phyloP scores from a whole-genome alignment of 257 asterid genomes.

The Solanum tarapatanum region DNA sequence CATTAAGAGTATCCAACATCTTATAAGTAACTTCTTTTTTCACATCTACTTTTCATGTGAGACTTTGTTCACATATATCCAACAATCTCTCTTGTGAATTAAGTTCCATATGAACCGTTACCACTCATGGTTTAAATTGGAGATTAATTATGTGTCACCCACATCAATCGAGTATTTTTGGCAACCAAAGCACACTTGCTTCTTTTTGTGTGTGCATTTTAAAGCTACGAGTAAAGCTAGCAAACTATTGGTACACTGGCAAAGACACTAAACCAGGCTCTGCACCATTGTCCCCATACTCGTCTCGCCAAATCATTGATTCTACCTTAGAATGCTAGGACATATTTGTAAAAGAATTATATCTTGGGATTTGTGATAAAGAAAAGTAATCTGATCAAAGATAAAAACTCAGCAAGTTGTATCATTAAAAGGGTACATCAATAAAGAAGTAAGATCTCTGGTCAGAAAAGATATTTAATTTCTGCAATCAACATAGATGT shows the following conservation, averaged over 20 bases:
- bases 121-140: not conserved
- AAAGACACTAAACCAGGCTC: not conserved
- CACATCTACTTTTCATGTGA: not conserved
- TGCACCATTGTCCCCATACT: not conserved
- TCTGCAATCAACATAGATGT: not conserved
- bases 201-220: not conserved
- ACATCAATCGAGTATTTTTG: not conserved
- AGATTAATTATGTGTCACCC: not conserved
- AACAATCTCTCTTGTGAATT: not conserved
- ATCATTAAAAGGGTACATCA: not conserved
- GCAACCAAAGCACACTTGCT: not conserved
- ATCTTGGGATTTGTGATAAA: not conserved
- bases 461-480: not conserved
- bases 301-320: not conserved
- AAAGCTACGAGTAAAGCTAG: not conserved
- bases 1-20: not conserved
- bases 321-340: not conserved
- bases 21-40: not conserved
- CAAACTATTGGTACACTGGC: rapidly evolving
- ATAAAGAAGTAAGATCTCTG: not conserved
- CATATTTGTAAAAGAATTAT: not conserved
- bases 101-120: not conserved
- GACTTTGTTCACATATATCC: not conserved
- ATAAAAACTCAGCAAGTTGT: not conserved
- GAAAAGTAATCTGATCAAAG: not conserved